Base-by-base conservation (phyloP, 2,329 filamentous ascomycete genomes). In the Sclerotiophoma versabilis region DNA sequence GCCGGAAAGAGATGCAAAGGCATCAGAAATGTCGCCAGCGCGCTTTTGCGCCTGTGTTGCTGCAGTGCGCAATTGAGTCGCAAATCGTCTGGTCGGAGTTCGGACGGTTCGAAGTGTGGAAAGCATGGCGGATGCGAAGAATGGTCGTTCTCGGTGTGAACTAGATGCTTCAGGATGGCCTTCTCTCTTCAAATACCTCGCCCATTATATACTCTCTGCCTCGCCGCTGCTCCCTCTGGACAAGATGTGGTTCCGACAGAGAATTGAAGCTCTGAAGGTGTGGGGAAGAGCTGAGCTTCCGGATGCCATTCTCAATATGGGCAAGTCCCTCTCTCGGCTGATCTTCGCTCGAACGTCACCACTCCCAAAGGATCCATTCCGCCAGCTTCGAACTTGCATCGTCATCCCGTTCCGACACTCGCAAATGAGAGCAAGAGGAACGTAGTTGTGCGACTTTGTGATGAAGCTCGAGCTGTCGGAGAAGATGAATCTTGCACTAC, bases 1-100 rank as follows among this genome's bases (percentile, higher is more conserved):
- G 14, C 80, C 80, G 1, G 78, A 80, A 2, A 82, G 74, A 4
- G 78, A 80, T 5, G 74, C 79, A 54, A 82, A 82, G 0, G 80
- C 79, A 63, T 80, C 79, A 2, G 79, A 81, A 20, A 82, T 82
- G 41, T 81, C 79, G 34, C 80, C 80, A 23, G 76, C 77, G 37
- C 77, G 73, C 58, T 79, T 81, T 43, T 77, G 76, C 7, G 69
- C 60, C 26, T 69, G 65, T 34, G 67, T 73, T 37, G 70, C 59
- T 26, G 61, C 69, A 17, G 69, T 67, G 56, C 69, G 69, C 50
- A 70, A 41, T 41, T 70, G 58, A 19, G 58, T 46, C 15, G 57
- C 27, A 48, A 58, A 34, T 51, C 65, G 62, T 51, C 55, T 66
- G 12, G 57, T 52, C 23, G 62, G 57, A 42, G 54, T 63, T 54